Evolutionary conservation across 257 asterid genomes (phyloP).

Genomic region (Datura wrightii): DNA sequence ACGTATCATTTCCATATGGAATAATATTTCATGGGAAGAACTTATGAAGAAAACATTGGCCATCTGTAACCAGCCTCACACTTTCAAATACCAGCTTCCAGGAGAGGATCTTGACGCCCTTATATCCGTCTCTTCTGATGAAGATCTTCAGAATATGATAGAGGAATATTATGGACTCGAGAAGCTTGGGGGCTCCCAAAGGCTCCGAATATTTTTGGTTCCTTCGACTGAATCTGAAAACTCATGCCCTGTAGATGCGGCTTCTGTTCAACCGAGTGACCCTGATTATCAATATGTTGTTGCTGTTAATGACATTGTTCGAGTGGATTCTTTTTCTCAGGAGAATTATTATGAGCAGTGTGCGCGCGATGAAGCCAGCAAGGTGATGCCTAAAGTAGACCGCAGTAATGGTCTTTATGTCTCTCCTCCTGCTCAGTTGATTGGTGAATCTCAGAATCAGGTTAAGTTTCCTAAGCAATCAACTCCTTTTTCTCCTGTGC

Average conservation of each 20-base stretch:
- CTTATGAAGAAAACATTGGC: conserved; percentile 58
- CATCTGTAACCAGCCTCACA: conserved; percentile 60
- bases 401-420: conserved; percentile 43
- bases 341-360: conserved; percentile 41
- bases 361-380: conserved; percentile 42
- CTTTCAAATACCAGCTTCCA: conserved; percentile 74
- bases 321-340: conserved; percentile 46
- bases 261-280: conserved; percentile 47
- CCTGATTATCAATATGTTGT: conserved; percentile 65
- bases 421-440: conserved; percentile 36
- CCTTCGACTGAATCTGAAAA: conserved; percentile 61
- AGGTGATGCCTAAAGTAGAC: conserved; percentile 47
- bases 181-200: conserved; percentile 63
- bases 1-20: conserved; percentile 57
- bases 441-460: conserved; percentile 42
- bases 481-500: conserved; percentile 45
- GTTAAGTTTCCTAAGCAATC: conserved; percentile 33
- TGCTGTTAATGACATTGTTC: conserved; percentile 67
- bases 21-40: conserved; percentile 55
- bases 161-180: conserved; percentile 69
- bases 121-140: conserved; percentile 73
- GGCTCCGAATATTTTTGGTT: conserved; percentile 73
- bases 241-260: conserved; percentile 42
- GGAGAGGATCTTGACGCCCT: conserved; percentile 86
- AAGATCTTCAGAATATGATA: conserved; percentile 75